Conservation (phyloP, 2,329 filamentous ascomycete species). For the Elsinoe ampelina region DNA sequence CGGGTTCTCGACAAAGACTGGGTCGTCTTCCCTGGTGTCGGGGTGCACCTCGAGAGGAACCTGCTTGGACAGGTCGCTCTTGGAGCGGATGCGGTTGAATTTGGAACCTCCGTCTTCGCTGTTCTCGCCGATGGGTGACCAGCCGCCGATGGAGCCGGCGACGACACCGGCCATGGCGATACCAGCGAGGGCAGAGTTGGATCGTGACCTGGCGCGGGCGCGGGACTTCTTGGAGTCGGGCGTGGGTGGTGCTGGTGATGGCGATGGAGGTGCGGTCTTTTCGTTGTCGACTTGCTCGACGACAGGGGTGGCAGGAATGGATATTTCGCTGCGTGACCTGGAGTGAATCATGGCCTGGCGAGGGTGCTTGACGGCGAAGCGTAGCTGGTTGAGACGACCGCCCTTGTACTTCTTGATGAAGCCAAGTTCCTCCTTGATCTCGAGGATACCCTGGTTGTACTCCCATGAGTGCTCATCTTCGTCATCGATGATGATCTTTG, state of each 20-base stretch:
- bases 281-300: slow-evolving; percentile 36
- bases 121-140: slow-evolving; percentile 57
- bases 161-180: slow-evolving; percentile 78
- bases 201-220: slow-evolving; percentile 54
- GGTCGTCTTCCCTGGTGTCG: slow-evolving; percentile 40
- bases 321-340: slow-evolving; percentile 53
- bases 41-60: slow-evolving; percentile 41
- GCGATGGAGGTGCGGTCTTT: slow-evolving; percentile 4
- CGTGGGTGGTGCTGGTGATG: slow-evolving; percentile 38
- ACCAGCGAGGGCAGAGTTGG: slow-evolving; percentile 63
- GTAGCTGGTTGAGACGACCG: slow-evolving; percentile 70
- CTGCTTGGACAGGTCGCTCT: slow-evolving; percentile 24
- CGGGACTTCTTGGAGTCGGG: slow-evolving; percentile 50
- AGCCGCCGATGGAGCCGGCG: slow-evolving; percentile 61
- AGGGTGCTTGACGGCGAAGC: slow-evolving; percentile 67
- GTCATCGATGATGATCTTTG: slow-evolving; percentile 36
- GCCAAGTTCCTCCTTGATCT: slow-evolving; percentile 70
- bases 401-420: slow-evolving; percentile 75
- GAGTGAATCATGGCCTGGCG: slow-evolving; percentile 58
- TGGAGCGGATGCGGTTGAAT: slow-evolving; percentile 25
- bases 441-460: slow-evolving; percentile 63
- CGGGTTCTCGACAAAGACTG: slow-evolving; percentile 35
- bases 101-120: slow-evolving; percentile 30
- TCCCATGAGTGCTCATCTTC: slow-evolving; percentile 33
- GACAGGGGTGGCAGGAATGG: slow-evolving; percentile 55